A percentile compares a stretch with the other conserved stretches of the same genome.
Evolutionary conservation across 306 rosid genomes (phyloP).

Genomic region (Acacia melanoxylon): DNA sequence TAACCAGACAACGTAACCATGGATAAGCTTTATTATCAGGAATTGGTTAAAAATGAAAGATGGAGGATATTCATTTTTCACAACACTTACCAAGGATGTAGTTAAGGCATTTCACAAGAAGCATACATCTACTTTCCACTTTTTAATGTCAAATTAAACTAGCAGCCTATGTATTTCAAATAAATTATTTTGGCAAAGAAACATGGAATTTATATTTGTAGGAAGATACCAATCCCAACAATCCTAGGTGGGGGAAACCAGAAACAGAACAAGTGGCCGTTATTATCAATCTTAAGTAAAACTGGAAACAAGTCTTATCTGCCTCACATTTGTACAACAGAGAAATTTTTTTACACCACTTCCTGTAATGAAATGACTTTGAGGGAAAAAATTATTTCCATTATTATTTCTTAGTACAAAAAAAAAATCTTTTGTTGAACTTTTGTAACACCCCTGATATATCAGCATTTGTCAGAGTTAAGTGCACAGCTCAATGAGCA

Average conservation of each 20-base stretch:
- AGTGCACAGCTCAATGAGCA: too few species aligned
- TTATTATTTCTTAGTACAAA: too few species aligned
- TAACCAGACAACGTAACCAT: background rate
- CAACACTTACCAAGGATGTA: background rate
- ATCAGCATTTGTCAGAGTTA: too few species aligned
- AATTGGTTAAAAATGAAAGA: background rate
- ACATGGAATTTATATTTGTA: background rate
- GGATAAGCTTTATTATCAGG: background rate
- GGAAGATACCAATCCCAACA: background rate
- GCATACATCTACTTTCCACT: background rate
- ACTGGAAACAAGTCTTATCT: background rate
- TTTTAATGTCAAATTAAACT: background rate
- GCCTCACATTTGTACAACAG: background rate
- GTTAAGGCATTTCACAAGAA: background rate
- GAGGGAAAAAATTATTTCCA: too few species aligned
- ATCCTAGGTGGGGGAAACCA: background rate
- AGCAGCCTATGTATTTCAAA: background rate
- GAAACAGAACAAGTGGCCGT: background rate
- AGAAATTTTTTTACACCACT: background rate
- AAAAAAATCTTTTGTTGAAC: too few species aligned
- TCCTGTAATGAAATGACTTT: too few species aligned
- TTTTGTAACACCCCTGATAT: too few species aligned
- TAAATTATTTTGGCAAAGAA: background rate
- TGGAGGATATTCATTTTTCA: background rate
- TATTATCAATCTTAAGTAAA: background rate